Evolutionary conservation across 257 asterid genomes (phyloP).

Genomic region (Catharanthus roseus): DNA sequence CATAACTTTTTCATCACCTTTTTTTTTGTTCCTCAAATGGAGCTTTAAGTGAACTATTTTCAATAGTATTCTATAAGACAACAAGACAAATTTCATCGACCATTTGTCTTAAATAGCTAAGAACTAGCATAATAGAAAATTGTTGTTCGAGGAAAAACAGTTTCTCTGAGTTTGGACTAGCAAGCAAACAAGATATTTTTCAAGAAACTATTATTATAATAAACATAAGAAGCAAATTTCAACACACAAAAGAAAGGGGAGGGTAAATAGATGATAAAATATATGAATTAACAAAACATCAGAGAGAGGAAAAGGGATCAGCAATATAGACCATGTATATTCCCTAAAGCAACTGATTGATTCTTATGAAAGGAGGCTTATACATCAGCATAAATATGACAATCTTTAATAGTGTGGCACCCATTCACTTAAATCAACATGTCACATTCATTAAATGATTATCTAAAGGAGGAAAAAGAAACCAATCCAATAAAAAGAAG

Average conservation of each 20-base stretch:
- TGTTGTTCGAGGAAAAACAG: neutral
- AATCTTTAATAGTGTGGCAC: too few relatives aligned
- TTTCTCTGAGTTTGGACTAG: neutral
- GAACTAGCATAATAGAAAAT: neutral
- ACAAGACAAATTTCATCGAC: conserved; percentile 10
- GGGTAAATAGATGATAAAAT: too few relatives aligned
- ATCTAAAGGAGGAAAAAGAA: too few relatives aligned
- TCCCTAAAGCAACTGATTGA: neutral
- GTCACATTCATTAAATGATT: too few relatives aligned
- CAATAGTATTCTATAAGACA: conserved; percentile 55
- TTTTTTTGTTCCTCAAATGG: conserved; percentile 71
- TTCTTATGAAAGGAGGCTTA: neutral
- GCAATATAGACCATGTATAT: neutral
- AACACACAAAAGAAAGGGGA: neutral
- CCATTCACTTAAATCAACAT: too few relatives aligned
- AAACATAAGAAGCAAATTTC: neutral
- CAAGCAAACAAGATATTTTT: neutral
- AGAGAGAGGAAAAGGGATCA: neutral
- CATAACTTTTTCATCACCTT: conserved; percentile 62
- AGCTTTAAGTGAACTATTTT: conserved; percentile 57
- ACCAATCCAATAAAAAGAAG: too few relatives aligned
- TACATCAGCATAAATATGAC: neutral
- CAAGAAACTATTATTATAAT: neutral
- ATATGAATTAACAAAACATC: too few relatives aligned
- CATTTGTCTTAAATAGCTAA: too few relatives aligned